Percentiles rank a stretch among this genome's conserved stretches.
Conservation (phyloP, 2,329 filamentous ascomycete species). For the Colletotrichum nymphaeae region DNA sequence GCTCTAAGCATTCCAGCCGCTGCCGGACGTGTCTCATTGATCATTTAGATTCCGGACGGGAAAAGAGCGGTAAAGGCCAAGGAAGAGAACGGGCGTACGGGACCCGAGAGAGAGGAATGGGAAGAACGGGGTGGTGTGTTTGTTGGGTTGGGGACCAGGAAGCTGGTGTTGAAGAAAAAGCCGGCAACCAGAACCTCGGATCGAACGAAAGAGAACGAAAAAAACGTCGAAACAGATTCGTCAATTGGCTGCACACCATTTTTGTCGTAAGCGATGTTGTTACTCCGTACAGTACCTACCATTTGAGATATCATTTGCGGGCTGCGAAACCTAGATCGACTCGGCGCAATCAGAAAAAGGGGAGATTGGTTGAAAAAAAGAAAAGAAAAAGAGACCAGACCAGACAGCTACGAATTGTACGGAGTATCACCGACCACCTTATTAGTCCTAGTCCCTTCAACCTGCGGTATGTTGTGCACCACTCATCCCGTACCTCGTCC, state of each 20-base stretch:
- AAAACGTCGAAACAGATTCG: slow-evolving; percentile 7
- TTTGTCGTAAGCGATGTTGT: background rate
- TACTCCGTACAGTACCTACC: too few species aligned
- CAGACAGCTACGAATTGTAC: background rate
- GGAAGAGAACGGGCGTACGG: background rate
- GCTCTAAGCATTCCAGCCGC: slow-evolving; percentile 2
- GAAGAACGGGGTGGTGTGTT: background rate
- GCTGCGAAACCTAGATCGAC: background rate
- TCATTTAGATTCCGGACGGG: background rate
- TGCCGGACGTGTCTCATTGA: slow-evolving; percentile 15
- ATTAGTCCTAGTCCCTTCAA: background rate
- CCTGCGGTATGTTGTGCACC: background rate
- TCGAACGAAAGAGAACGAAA: background rate
- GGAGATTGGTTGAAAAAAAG: background rate
- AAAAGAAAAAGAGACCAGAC: too few species aligned
- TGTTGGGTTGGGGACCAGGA: background rate
- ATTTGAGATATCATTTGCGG: background rate
- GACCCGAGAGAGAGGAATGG: background rate
- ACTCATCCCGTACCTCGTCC: background rate
- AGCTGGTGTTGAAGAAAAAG: slow-evolving; percentile 21
- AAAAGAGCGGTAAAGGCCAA: background rate
- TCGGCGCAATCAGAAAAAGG: background rate
- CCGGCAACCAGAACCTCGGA: slow-evolving; percentile 32
- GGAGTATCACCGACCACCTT: too few species aligned
- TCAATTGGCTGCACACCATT: slow-evolving; percentile 11